Percentiles rank a stretch among this genome's conserved stretches.
phyloP scores from a whole-genome alignment of 495 filamentous ascomycete species.

The Penicillium dipodomyicola region DNA sequence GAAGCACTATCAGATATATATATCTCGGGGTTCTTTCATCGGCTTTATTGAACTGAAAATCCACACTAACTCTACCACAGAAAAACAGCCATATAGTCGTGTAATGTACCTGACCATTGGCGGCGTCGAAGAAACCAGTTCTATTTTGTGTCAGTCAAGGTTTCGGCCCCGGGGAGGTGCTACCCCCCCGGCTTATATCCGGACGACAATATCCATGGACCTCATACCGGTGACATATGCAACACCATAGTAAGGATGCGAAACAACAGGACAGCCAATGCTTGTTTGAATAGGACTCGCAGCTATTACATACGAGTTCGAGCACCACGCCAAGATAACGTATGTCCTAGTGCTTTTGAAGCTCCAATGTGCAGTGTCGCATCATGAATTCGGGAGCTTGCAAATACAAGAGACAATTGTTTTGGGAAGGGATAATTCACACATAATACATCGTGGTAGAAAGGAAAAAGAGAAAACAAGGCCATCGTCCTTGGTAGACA shows the following conservation, averaged over 20 bases:
- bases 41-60: not conserved
- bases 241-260: not conserved
- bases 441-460: constrained; percentile 1
- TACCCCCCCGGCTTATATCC: not conserved
- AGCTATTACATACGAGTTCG: too few species aligned
- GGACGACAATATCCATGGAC: not conserved
- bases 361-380: not conserved
- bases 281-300: not conserved
- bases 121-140: not conserved
- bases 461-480: not conserved
- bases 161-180: too few species aligned
- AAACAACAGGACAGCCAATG: not conserved
- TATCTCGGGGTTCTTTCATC: not conserved
- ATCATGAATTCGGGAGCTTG: not conserved
- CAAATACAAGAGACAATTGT: not conserved
- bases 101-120: not conserved
- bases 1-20: not conserved
- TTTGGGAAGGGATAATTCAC: not conserved
- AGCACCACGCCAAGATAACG: not conserved
- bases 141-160: not conserved
- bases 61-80: not conserved
- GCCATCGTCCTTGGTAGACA: not conserved
- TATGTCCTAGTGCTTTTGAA: not conserved
- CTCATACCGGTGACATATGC: not conserved
- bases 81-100: not conserved